Evolutionary conservation across 208 protist genomes (phyloP).

Genomic region (Leishmania tropica): DNA sequence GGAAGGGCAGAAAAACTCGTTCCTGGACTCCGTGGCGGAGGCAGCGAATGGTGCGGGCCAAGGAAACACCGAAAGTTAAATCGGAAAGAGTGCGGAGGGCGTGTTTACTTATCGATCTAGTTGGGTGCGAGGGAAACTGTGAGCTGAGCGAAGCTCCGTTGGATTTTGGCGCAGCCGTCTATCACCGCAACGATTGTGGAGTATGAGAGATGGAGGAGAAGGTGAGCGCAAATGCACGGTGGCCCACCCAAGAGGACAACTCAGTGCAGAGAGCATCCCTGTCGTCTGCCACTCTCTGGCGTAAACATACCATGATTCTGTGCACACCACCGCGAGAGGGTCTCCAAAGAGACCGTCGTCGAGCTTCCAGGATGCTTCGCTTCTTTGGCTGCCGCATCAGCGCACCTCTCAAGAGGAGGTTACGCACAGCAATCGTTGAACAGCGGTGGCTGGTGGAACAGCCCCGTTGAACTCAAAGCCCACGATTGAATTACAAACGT

Average conservation of each 20-base stretch:
- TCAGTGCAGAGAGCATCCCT: neutral
- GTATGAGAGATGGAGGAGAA: too few relatives aligned
- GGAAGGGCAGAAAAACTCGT: neutral
- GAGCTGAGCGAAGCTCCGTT: neutral
- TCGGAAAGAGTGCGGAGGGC: too few relatives aligned
- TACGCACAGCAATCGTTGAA: neutral
- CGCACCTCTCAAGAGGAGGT: too few relatives aligned
- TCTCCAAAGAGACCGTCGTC: neutral
- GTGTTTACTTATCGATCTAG: neutral
- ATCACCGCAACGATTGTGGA: neutral
- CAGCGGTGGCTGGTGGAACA: too few relatives aligned
- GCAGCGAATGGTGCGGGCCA: neutral
- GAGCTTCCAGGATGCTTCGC: too few relatives aligned
- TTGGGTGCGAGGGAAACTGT: neutral
- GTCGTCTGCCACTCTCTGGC: neutral
- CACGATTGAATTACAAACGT: neutral
- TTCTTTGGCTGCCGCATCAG: neutral
- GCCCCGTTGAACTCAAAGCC: neutral
- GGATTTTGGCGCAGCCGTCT: neutral
- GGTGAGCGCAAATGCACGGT: neutral
- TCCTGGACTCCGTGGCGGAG: neutral
- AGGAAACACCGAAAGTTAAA: neutral
- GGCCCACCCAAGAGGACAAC: neutral
- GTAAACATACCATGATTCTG: neutral
- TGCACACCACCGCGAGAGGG: neutral